Evolutionary conservation across 768 basidiomycete species (phyloP).

Genomic region (Serendipita sp.): DNA sequence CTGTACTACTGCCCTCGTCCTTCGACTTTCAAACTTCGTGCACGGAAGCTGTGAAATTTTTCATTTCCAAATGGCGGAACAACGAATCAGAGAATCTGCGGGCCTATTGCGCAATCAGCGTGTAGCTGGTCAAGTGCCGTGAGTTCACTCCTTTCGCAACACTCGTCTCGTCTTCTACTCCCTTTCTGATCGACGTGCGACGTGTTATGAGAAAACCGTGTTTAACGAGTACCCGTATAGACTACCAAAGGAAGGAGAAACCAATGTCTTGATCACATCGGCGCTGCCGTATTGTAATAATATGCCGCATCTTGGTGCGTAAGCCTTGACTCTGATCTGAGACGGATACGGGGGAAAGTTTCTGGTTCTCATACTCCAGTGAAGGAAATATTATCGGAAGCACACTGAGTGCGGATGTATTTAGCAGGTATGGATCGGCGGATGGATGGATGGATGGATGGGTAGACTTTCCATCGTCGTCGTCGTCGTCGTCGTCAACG

Average conservation of each 20-base stretch:
- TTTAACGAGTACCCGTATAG: conserved; percentile 20
- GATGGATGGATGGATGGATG: no score
- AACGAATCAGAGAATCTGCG: background rate
- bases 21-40: no score
- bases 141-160: background rate
- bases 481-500: no score
- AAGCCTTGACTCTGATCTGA: background rate
- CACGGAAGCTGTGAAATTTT: background rate
- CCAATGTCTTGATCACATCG: conserved; percentile 84
- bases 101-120: background rate
- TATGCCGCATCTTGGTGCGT: conserved; percentile 80
- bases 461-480: no score
- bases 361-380: no score
- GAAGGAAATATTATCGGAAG: conserved; percentile 86
- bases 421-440: conserved; percentile 69
- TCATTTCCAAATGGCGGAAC: background rate
- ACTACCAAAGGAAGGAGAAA: conserved; percentile 69
- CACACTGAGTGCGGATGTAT: conserved; percentile 92
- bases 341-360: background rate
- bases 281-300: conserved; percentile 96
- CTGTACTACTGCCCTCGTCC: no score
- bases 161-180: no score
- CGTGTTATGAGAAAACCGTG: background rate
- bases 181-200: no score
- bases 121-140: background rate